Conservation (phyloP, 768 basidiomycete species). For the Tulasnella sp. region DNA sequence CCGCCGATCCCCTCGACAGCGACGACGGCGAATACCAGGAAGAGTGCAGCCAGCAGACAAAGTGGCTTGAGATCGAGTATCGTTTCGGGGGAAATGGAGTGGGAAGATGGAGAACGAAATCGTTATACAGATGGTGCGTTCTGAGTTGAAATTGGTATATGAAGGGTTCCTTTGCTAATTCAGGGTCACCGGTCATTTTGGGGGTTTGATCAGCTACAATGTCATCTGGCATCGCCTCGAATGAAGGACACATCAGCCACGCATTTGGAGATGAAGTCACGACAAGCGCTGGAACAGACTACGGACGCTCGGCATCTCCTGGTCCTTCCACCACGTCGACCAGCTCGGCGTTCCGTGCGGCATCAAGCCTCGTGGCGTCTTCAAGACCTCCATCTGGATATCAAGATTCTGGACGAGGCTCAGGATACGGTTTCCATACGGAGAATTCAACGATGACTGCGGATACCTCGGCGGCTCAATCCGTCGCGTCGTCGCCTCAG, state of each 20-base stretch:
- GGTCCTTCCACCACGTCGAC: background rate
- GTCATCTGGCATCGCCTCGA: background rate
- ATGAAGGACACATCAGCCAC: background rate
- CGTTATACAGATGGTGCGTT: conserved; percentile 2
- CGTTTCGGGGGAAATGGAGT: conserved; percentile 19
- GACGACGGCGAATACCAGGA: background rate
- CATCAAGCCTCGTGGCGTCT: background rate
- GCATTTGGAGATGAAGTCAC: background rate
- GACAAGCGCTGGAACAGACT: background rate
- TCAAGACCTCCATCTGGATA: conserved; percentile 21
- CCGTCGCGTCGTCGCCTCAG: conserved; percentile 20
- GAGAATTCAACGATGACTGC: conserved; percentile 20
- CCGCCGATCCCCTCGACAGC: conserved; percentile 19
- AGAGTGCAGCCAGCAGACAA: conserved; percentile 7
- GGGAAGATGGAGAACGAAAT: background rate
- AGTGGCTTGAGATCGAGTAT: conserved; percentile 24
- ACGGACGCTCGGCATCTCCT: background rate
- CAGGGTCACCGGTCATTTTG: no score
- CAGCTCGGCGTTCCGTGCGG: conserved; percentile 12
- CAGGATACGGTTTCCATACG: conserved; percentile 8
- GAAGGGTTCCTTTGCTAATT: no score
- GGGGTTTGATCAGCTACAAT: background rate
- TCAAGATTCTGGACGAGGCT: conserved; percentile 26
- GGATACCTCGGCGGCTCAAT: conserved; percentile 17
- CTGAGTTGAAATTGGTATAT: background rate